phyloP scores from a whole-genome alignment of 768 basidiomycete genomes.

The Trametes villosa region DNA sequence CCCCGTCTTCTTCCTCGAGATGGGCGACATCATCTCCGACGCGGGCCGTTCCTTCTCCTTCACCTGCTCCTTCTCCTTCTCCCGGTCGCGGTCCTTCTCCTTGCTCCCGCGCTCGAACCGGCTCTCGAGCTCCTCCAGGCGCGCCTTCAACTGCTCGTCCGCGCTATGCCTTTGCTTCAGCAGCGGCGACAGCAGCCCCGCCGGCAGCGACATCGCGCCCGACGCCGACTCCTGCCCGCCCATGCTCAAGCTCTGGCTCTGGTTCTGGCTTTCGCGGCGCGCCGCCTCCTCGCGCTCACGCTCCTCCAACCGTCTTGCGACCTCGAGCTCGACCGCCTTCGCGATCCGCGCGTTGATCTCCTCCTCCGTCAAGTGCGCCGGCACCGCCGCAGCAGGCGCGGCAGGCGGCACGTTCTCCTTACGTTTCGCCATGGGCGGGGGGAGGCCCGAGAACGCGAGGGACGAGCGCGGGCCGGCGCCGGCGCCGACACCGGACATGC shows the following conservation, averaged over 20 bases:
- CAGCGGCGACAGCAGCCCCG: slow-evolving; percentile 61
- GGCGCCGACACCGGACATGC: slow-evolving; percentile 22
- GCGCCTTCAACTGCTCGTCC: slow-evolving; percentile 65
- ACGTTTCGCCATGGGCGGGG: slow-evolving; percentile 5
- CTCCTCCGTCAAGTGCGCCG: slow-evolving; percentile 56
- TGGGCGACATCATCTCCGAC: slow-evolving; percentile 69
- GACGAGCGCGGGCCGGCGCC: background rate
- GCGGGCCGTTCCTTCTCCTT: too few species aligned
- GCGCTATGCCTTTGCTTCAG: slow-evolving; percentile 69
- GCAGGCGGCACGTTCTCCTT: slow-evolving; percentile 4
- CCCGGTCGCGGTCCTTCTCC: slow-evolving; percentile 62
- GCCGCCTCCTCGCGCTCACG: slow-evolving; percentile 33
- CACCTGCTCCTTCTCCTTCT: too few species aligned
- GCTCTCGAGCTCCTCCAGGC: slow-evolving; percentile 70
- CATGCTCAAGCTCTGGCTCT: slow-evolving; percentile 21
- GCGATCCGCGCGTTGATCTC: slow-evolving; percentile 82
- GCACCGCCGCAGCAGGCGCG: slow-evolving; percentile 8
- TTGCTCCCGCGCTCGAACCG: slow-evolving; percentile 69
- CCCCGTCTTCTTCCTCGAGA: slow-evolving; percentile 81
- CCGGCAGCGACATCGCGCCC: slow-evolving; percentile 42
- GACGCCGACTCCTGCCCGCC: slow-evolving; percentile 30
- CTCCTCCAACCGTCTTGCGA: slow-evolving; percentile 62
- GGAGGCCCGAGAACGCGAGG: slow-evolving; percentile 10
- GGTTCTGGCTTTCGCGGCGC: background rate
- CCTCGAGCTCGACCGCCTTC: slow-evolving; percentile 74